Evolutionary conservation across 495 filamentous ascomycete genomes (phyloP).

Genomic region (Hypoxylon perforatum): DNA sequence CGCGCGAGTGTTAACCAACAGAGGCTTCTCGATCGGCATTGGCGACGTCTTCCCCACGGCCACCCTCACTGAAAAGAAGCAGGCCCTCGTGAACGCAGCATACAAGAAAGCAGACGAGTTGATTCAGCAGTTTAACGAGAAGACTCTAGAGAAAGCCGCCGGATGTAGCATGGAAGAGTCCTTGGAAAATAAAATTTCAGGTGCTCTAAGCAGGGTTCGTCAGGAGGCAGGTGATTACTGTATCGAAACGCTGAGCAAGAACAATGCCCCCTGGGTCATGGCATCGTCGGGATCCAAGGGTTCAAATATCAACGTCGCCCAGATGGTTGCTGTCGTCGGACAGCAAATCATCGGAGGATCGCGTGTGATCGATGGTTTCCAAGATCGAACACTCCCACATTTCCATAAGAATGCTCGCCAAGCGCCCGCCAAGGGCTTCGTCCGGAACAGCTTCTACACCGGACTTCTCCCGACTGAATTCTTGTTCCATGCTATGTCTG

Average conservation of each 20-base stretch:
- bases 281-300: slow-evolving; percentile 96
- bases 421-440: slow-evolving; percentile 95
- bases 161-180: slow-evolving; percentile 93
- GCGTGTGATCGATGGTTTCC: slow-evolving; percentile 95
- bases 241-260: slow-evolving; percentile 86
- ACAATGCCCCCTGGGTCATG: slow-evolving; percentile 96
- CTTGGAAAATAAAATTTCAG: slow-evolving; percentile 88
- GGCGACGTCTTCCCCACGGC: slow-evolving; percentile 88
- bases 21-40: slow-evolving; percentile 96
- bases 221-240: slow-evolving; percentile 91
- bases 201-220: slow-evolving; percentile 90
- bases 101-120: slow-evolving; percentile 85
- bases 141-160: slow-evolving; percentile 81
- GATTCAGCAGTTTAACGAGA: slow-evolving; percentile 81
- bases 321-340: slow-evolving; percentile 97
- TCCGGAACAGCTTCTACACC: slow-evolving; percentile 95
- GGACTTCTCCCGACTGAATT: slow-evolving; percentile 93
- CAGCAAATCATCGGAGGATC: slow-evolving; percentile 96
- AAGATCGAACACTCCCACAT: slow-evolving; percentile 92
- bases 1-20: slow-evolving; percentile 85
- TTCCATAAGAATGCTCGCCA: slow-evolving; percentile 93
- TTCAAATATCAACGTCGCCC: slow-evolving; percentile 96
- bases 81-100: slow-evolving; percentile 77
- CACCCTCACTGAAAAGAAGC: slow-evolving; percentile 74
- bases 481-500: slow-evolving; percentile 97